These are phyloP conservation scores for Singerocomus inundabilis DNA, from an alignment of 1,284 basidiomycete genomes.

Conservation along the genomic window DNA sequence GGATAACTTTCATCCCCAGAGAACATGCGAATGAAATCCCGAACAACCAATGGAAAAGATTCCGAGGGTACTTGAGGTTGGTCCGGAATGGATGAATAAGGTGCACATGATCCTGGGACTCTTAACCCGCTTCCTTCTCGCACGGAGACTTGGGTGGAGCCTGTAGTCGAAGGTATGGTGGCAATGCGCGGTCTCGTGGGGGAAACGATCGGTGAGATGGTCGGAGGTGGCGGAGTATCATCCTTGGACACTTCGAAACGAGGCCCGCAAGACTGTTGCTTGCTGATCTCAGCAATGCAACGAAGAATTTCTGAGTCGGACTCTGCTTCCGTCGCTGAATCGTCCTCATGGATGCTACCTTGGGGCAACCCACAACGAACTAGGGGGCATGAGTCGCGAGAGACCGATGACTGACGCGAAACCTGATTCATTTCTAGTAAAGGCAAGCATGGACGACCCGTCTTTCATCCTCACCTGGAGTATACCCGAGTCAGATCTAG, in stretches of 20 bases:
- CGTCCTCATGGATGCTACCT: conserved; percentile 18
- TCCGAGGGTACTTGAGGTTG: conserved; percentile 4
- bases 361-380: background rate
- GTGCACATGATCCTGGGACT: background rate
- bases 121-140: conserved; percentile 6
- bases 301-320: conserved; percentile 31
- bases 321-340: conserved; percentile 35
- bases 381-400: background rate
- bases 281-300: conserved; percentile 29
- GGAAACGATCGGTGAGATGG: conserved; percentile 31
- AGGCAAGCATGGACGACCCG: background rate
- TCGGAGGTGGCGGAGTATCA: conserved; percentile 1
- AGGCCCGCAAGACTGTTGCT: conserved; percentile 1
- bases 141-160: conserved; percentile 3
- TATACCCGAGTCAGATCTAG: conserved; percentile 29
- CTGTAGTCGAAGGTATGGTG: background rate
- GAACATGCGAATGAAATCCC: conserved; percentile 43
- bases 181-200: conserved; percentile 20
- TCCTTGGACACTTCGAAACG: conserved; percentile 1
- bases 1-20: conserved; percentile 44
- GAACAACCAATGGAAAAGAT: conserved; percentile 32
- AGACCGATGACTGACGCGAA: background rate
- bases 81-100: background rate
- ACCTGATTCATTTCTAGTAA: background rate
- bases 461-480: conserved; percentile 8